Evolutionary conservation across 2,329 filamentous ascomycete species (phyloP).

Genomic region (Penicillium sp.): DNA sequence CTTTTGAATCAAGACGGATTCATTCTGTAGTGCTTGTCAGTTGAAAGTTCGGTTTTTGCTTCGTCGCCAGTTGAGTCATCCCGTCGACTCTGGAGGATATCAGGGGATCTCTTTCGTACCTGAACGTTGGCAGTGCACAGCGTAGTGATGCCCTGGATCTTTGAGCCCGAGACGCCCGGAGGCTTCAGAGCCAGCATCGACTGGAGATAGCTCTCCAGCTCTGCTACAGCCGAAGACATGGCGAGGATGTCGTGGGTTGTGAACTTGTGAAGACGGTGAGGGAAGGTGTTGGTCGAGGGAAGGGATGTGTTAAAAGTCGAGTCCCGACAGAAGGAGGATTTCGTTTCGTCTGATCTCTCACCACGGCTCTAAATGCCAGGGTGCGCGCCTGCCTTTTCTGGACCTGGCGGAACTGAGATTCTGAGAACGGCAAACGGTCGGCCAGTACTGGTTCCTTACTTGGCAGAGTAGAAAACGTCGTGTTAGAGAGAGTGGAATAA

Average conservation of each 20-base stretch:
- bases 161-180: constrained; percentile 89
- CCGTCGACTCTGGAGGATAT: too few species aligned
- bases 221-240: constrained; percentile 84
- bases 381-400: neutral
- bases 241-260: constrained; percentile 3
- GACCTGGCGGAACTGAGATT: neutral
- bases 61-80: neutral
- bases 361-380: neutral
- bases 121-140: constrained; percentile 88
- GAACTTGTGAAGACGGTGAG: neutral
- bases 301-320: neutral
- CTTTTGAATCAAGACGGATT: constrained; percentile 92
- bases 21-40: constrained; percentile 65
- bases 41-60: neutral
- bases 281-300: neutral
- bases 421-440: neutral
- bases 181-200: constrained; percentile 90
- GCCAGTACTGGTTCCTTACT: constrained; percentile 4
- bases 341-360: neutral
- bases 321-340: neutral
- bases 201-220: constrained; percentile 86
- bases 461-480: constrained; percentile 9
- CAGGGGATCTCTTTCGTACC: constrained; percentile 55
- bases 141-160: constrained; percentile 82
- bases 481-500: neutral